Base-by-base conservation (phyloP, 768 basidiomycete species). In the Dacryopinax spathularia region DNA sequence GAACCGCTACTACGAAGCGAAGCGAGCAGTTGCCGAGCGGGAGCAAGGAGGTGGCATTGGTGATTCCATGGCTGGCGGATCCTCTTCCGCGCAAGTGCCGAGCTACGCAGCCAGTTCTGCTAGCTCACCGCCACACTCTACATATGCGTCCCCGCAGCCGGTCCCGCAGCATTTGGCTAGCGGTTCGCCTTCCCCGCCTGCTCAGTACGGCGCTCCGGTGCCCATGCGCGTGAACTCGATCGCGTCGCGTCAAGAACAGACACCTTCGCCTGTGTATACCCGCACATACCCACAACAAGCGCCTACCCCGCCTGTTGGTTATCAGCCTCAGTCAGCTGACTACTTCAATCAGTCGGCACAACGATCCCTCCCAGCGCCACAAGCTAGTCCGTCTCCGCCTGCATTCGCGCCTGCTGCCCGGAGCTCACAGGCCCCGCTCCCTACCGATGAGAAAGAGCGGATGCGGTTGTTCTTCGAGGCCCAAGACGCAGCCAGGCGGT, bases 1-100 rank as follows among this genome's bases (percentile, higher is more conserved):
- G 63, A 77, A 71, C 66, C 76, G 83, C 64, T 91, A 88, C 70
- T 78, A 85, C 33, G 82, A 87, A 60, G 88, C 88, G 0, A 87
- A 83, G 70, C 76, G 76, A 56, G 88, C 88, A 5, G 88, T 89
- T 79, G 82, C 20, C 81, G 77, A 2, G 85, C 87, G 64, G 33
- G 65, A 34, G 36, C 33, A 60, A 35, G 63, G 43, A 29, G 27
- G 60, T 22, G 41, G 41, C n/a, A 22, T 35, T 10, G 56, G 18
- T 37, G 20, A 60, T 33, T 18, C 56, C 10, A 36, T 31, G 22
- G 59, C 31, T 27, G 48, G 34, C 16, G 33, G 60, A 7, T 61
- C 60, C n/a, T 33, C 31, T 22, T 37, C 33, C 25, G 33, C 33
- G 2, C 22, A 35, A 9, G 20, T 15, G 10, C 33, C 4, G 29